Base-by-base conservation (phyloP, 768 basidiomycete species). In the Russula compacta region DNA sequence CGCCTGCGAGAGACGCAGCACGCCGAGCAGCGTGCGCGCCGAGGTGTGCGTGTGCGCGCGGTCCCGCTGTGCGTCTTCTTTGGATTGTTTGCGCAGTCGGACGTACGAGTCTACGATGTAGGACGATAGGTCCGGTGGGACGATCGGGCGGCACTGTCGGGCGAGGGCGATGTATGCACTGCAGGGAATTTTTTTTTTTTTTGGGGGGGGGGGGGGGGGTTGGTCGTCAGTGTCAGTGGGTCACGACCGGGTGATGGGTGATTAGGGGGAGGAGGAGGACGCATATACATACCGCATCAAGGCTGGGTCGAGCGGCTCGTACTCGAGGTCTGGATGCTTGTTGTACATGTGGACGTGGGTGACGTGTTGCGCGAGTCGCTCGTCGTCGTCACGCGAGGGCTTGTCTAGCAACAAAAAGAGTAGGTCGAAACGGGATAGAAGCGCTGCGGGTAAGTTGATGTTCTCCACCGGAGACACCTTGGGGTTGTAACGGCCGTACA, bases 271-370 rank as follows among this genome's bases (percentile, higher is more conserved):
- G 24, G 24, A 29, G 24, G 24, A 1, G 24, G 19, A 6, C 29
- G 17, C 12, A 15, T 44, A 67, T 44, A 67, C 79, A 58, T 59
- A 94, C 92, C 93, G 85, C 86, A 99, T 93, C 61, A 95, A 75
- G 17, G 81, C 77, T 9, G 95, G 93, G 46, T 92, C 86, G 39
- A 98, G 81, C 42, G 92, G 83, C 48, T 95, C 93, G 68, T 83
- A 77, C 48, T 89, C 88, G 46, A 95, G 79, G 55, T 84, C 82
- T 3, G 97, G 97, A 68, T 98, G 95, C 12, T 78, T 78, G 62
- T 88, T 93, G 74, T 92, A 81, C 97, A 98, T 98, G 72, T 99
- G 97, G 24, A 99, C 97, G 69, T 94, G 87, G 1, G 97, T 97
- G 67, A 99, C 93, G 74, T 99, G 97, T 71, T 94, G 87, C 14